These are phyloP conservation scores for Luffa acutangula DNA, from an alignment of 306 rosid genomes.

Conservation along the genomic window DNA sequence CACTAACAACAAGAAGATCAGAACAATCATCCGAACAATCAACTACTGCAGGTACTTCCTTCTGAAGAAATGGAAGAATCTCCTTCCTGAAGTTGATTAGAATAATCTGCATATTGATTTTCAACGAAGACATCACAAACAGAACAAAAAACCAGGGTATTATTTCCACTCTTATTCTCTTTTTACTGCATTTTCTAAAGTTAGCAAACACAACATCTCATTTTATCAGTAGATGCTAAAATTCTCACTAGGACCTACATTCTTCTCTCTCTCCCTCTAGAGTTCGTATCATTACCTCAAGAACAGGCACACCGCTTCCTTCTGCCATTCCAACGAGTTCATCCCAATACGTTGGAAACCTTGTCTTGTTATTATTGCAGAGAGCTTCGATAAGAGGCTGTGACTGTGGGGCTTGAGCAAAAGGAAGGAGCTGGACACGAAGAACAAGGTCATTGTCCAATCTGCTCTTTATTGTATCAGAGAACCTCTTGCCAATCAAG, in stretches of 20 bases:
- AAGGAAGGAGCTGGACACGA: constrained; percentile 55
- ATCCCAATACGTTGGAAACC: constrained; percentile 63
- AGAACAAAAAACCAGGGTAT: background rate
- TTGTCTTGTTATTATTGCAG: constrained; percentile 28
- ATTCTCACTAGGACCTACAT: no score
- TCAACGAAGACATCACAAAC: background rate
- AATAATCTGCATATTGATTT: constrained; percentile 40
- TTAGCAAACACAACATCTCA: background rate
- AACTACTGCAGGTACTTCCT: background rate
- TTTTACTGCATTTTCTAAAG: background rate
- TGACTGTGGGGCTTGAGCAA: constrained; percentile 39
- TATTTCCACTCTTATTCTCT: background rate
- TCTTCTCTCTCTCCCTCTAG: background rate
- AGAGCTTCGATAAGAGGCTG: constrained; percentile 44
- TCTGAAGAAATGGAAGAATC: constrained; percentile 65
- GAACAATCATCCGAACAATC: constrained; percentile 64
- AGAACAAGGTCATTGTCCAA: constrained; percentile 45
- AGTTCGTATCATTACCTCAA: constrained; percentile 32
- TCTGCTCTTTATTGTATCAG: constrained; percentile 38
- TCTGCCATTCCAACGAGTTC: constrained; percentile 55
- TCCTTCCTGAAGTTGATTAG: constrained; percentile 78
- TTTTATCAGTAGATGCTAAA: no score
- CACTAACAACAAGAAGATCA: constrained; percentile 53
- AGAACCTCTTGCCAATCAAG: constrained; percentile 53
- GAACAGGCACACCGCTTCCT: constrained; percentile 64